A percentile compares a stretch with the other conserved stretches of the same genome.
Conservation (phyloP, 768 basidiomycete species). For the Termitomyces bulborhizus region DNA sequence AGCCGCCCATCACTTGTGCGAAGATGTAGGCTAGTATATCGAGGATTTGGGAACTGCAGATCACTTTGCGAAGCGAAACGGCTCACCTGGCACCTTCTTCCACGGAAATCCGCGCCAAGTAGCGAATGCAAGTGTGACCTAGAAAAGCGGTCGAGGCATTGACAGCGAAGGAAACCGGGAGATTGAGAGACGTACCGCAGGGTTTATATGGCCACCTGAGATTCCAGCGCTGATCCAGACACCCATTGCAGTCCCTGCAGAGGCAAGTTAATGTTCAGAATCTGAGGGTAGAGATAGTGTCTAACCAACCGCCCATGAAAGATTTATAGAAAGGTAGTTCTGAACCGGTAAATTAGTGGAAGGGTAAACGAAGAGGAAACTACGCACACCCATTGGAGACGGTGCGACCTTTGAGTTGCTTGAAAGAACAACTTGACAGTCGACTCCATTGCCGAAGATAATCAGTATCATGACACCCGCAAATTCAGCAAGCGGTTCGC, state of each 20-base stretch:
- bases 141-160: not conserved
- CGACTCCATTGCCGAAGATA: slow-evolving; percentile 44
- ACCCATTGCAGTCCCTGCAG: slow-evolving; percentile 36
- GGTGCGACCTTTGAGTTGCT: slow-evolving; percentile 31
- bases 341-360: slow-evolving; percentile 6
- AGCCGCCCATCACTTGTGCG: slow-evolving; percentile 57
- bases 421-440: slow-evolving; percentile 45
- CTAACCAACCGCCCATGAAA: slow-evolving; percentile 39
- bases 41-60: not conserved
- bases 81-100: slow-evolving; percentile 55
- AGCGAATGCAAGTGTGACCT: slow-evolving; percentile 59
- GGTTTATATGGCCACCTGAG: slow-evolving; percentile 43
- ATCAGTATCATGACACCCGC: slow-evolving; percentile 46
- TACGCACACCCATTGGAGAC: slow-evolving; percentile 39
- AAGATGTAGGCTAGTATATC: slow-evolving; percentile 38
- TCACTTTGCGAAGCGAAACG: not conserved
- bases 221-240: slow-evolving; percentile 43
- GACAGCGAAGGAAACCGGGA: not conserved
- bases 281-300: not conserved
- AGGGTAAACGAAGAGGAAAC: not conserved
- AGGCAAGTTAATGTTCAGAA: not conserved
- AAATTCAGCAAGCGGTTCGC: slow-evolving; percentile 46
- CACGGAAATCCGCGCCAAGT: slow-evolving; percentile 65
- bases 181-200: slow-evolving; percentile 20
- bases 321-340: slow-evolving; percentile 35